Evolutionary conservation across 441 rosid genomes (phyloP).

Genomic region (Erodium texanum): DNA sequence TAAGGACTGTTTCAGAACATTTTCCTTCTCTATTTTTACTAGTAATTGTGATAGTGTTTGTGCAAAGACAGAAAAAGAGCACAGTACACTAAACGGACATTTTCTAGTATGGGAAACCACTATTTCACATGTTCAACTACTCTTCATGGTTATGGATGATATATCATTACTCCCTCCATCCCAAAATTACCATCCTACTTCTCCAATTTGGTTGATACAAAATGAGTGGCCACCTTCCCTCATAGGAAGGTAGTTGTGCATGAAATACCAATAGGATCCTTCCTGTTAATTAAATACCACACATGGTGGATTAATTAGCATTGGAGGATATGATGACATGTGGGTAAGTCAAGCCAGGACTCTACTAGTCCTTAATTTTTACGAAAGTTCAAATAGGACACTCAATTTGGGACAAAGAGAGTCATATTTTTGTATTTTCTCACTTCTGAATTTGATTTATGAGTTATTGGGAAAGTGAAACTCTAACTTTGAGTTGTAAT

Average conservation of each 20-base stretch:
- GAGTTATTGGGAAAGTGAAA: slow-evolving; percentile 1
- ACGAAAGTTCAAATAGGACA: neutral
- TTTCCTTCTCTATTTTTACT: neutral
- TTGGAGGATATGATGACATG: neutral
- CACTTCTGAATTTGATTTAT: neutral
- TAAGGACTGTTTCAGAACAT: too few relatives aligned
- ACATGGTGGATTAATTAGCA: neutral
- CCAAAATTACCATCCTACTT: too few relatives aligned
- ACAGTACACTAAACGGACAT: neutral
- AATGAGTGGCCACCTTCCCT: too few relatives aligned
- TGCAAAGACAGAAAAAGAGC: neutral
- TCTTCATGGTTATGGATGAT: neutral
- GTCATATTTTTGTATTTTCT: neutral
- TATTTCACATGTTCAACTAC: neutral
- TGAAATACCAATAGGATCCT: too few relatives aligned
- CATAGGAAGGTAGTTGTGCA: too few relatives aligned
- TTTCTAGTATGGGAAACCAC: neutral
- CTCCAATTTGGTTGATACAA: too few relatives aligned
- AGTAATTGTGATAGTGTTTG: neutral
- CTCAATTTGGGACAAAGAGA: neutral
- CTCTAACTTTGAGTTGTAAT: slow-evolving; percentile 15
- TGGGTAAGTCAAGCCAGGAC: neutral
- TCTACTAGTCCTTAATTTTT: neutral
- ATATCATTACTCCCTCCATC: too few relatives aligned
- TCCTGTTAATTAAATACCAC: too few relatives aligned